A percentile compares a stretch with the other conserved stretches of the same genome.
Conservation (phyloP, 2,329 filamentous ascomycete genomes). For the Sclerotinia minor region DNA sequence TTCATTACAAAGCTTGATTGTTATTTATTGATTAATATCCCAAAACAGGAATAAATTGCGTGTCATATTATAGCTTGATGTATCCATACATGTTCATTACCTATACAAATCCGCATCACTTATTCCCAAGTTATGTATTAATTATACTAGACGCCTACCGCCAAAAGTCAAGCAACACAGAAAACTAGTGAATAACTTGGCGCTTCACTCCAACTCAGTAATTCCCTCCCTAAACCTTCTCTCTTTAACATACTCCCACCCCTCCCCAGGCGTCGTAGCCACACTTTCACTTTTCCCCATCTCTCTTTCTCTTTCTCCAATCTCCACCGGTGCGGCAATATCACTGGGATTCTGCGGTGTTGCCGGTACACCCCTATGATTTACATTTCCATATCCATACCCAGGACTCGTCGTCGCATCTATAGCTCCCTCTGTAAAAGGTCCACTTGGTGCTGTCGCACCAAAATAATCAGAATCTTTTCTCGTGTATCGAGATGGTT, state of each 20-base stretch:
- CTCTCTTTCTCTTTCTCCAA: slow-evolving; percentile 43
- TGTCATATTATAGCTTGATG: no score
- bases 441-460: slow-evolving; percentile 47
- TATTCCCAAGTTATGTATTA: no score
- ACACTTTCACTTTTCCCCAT: not conserved
- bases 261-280: not conserved
- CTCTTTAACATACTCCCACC: not conserved
- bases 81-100: not conserved
- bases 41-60: not conserved
- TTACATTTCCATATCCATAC: slow-evolving; percentile 25
- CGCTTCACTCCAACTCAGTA: not conserved
- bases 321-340: slow-evolving; percentile 55
- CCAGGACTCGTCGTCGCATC: slow-evolving; percentile 40
- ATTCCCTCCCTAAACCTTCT: not conserved
- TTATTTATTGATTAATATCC: not conserved
- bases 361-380: slow-evolving; percentile 44
- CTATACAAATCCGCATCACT: no score
- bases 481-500: slow-evolving; percentile 14
- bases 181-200: no score
- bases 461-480: slow-evolving; percentile 37
- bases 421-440: slow-evolving; percentile 41
- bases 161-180: no score
- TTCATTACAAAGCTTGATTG: no score
- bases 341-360: slow-evolving; percentile 51
- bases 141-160: no score